Percentiles rank a stretch among this genome's conserved stretches.
Evolutionary conservation across 2,329 filamentous ascomycete species (phyloP).

Genomic region (Exserohilum turcica): DNA sequence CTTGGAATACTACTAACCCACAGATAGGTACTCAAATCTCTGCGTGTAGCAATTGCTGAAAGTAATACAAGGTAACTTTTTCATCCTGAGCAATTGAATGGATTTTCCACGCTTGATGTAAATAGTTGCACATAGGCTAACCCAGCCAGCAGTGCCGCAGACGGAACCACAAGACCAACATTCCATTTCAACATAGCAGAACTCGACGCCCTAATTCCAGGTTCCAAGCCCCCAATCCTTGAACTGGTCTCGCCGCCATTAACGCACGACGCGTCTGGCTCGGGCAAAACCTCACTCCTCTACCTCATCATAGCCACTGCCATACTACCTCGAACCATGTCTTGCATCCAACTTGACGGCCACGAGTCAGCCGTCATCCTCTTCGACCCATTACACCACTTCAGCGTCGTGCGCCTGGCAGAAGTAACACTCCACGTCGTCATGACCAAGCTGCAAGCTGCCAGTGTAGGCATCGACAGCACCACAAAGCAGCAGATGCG

Average conservation of each 20-base stretch:
- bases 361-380: conserved; percentile 55
- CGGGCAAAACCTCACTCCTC: conserved; percentile 64
- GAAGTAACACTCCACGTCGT: conserved; percentile 40
- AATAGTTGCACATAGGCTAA: too few relatives aligned
- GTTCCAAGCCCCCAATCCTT: conserved; percentile 39
- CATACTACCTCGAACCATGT: conserved; percentile 53
- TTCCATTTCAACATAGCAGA: conserved; percentile 51
- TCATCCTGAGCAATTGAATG: background rate
- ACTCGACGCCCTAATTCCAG: conserved; percentile 51
- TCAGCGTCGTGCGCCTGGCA: conserved; percentile 57
- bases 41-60: conserved; percentile 35
- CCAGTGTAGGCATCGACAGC: background rate
- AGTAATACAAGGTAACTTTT: conserved; percentile 14
- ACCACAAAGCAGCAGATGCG: conserved; percentile 18
- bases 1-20: background rate
- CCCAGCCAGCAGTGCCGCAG: background rate
- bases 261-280: conserved; percentile 47
- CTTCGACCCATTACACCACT: conserved; percentile 61
- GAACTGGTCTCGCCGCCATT: conserved; percentile 58
- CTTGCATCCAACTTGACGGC: conserved; percentile 46
- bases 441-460: background rate
- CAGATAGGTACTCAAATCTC: conserved; percentile 48
- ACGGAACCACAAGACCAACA: background rate
- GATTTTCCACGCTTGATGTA: background rate
- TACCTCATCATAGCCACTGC: conserved; percentile 60